Base-by-base conservation (phyloP, 129 eudicot genomes). In the Dittrichia graveolens region DNA sequence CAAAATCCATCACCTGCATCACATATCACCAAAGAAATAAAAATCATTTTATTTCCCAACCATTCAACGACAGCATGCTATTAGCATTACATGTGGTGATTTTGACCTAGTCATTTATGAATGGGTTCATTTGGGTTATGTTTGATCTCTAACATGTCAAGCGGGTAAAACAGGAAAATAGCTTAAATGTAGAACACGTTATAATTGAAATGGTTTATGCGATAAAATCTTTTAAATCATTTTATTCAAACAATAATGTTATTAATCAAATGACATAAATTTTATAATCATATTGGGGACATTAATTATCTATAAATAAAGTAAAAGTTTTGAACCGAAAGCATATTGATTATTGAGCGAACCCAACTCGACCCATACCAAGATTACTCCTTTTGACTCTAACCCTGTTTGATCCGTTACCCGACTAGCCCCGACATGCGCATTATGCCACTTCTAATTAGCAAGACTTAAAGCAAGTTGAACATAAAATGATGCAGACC, bases 1-100 rank as follows among this genome's bases (percentile, higher is more conserved):
- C 97, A 77, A 95, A 94, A 84, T 90, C 97, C 91, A 63, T 71
- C 66, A 94, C 95, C 98, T 94, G 76, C 38, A 78, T 45, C 56
- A 38, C 19, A 0, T 6, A 8, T 31, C 40, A 44, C 40, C n/a
- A n/a, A n/a, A n/a, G 8, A 6, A 66, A 38, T 14, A 60, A 14
- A 13, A 19, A n/a, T n/a, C 14, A 67, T 38, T 44, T 14, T 69
- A 52, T 7, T 37, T 59, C 7, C 16, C 9, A 68, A 40, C 15
- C 38, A 44, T 10, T 5, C 8, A 6, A 12, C 42, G 4, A 16
- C 7, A 41, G 38, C 50, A 63, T 63, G 19, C 4, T 18, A n/a
- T n/a, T n/a, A n/a, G n/a, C n/a, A n/a, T n/a, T n/a, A n/a, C n/a
- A n/a, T 13, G 71, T 31, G 16, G 31, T 48, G 5, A 38, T 19